Base-by-base conservation (phyloP, 2,329 filamentous ascomycete species). In the Helotiales sp. region DNA sequence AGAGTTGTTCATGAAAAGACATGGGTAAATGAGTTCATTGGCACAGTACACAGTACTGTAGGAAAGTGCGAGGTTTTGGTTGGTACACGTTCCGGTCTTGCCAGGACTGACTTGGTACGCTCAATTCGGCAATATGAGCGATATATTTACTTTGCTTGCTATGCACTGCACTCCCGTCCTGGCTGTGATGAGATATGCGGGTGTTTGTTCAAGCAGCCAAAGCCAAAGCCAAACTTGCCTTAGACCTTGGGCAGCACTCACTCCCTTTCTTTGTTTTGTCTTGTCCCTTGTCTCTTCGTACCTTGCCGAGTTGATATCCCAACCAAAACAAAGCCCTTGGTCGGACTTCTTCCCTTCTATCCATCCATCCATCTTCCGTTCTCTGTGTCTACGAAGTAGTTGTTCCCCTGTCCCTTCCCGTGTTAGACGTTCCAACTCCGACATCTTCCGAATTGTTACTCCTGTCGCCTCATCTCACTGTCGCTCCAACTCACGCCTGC, bases 161-260 rank as follows among this genome's bases (percentile, higher is more conserved):
- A 2, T 40, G 37, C 40, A 6, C 17, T 45, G n/a, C n/a, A 20
- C 17, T 45, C 17, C 5, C 30, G 24, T 52, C 15, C 26, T 54
- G 28, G n/a, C 5, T 45, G 40, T 45, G 40, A 45, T 13, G 15
- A 20, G 28, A 32, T 22, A 54, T 54, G 50, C 15, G 7, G 50
- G 28, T 26, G n/a, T n/a, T 43, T n/a, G n/a, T n/a, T 26, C 54
- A 58, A 26, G 32, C 30, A n/a, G 30, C 32, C n/a, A 58, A 43
- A 13, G 6, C 54, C 32, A 58, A 43, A 40, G n/a, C n/a, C n/a
- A n/a, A n/a, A n/a, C n/a, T n/a, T n/a, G n/a, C n/a, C n/a, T 26
- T 26, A 43, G 60, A 62, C n/a, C n/a, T 63, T 43, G 61, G 49
- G 55, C 55, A 45, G 17, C 55, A 65, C 17, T 45, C 4, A 45